These are phyloP conservation scores for Tripidium arundinaceum DNA, from an alignment of 202 grass and related monocot species.

Conservation along the genomic window DNA sequence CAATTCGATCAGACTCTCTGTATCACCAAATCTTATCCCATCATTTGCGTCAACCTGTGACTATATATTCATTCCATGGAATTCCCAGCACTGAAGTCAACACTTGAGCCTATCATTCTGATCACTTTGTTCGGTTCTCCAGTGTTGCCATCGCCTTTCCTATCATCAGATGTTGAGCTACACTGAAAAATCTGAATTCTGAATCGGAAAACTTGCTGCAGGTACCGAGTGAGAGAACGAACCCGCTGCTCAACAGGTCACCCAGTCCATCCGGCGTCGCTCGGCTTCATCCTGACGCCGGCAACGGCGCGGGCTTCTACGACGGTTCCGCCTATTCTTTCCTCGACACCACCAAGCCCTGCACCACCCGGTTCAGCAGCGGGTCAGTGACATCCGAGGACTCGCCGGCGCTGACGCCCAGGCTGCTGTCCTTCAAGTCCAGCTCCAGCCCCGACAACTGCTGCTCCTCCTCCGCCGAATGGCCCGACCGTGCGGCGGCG, in stretches of 20 bases:
- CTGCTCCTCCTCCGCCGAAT: slow-evolving; percentile 23
- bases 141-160: neutral
- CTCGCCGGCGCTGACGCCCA: slow-evolving; percentile 30
- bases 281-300: neutral
- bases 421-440: slow-evolving; percentile 38
- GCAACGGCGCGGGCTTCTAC: neutral
- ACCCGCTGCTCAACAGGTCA: slow-evolving; percentile 15
- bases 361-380: slow-evolving; percentile 13
- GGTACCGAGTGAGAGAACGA: slow-evolving; percentile 29
- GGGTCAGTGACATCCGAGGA: slow-evolving; percentile 47
- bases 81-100: too few species aligned
- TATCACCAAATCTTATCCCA: neutral
- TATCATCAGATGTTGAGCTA: too few species aligned
- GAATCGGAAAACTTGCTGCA: slow-evolving; percentile 2
- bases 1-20: neutral
- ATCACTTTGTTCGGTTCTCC: neutral
- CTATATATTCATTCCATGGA: too few species aligned
- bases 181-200: neutral
- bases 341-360: slow-evolving; percentile 15
- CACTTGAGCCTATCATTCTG: too few species aligned
- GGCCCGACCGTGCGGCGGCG: slow-evolving; percentile 15
- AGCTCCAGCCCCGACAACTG: slow-evolving; percentile 31
- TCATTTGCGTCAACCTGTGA: neutral
- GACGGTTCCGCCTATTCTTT: slow-evolving; percentile 19
- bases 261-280: neutral